Evolutionary conservation across 495 filamentous ascomycete species (phyloP), one percentile per base, ranked within the genome.

Genomic region (Aspergillus cavernicola): DNA sequence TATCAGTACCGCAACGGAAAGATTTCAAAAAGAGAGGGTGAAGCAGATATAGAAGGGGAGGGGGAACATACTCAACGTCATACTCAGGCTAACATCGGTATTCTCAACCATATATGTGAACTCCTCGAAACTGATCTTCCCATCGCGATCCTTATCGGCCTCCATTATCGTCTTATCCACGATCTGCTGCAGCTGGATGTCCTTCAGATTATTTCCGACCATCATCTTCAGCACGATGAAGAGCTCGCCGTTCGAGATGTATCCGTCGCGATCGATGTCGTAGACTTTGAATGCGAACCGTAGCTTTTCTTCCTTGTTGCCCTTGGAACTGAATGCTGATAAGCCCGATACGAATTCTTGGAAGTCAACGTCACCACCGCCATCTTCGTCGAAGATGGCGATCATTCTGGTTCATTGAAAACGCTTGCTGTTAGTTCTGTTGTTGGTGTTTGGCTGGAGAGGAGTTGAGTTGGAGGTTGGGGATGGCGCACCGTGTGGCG

Each of bases 161-260:
- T 99, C 93, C 93, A 97, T 97, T 66, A 99, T 99, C 46, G 93
- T 99, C 83, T 99, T 99, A 75, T 99, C 93, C 55, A 99, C 93
- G 43, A 81, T 81, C 69, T 81, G 93, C 73, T 99, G 93, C 71
- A 99, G 74, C 73, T 99, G 93, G 73, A 95, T 86, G 67, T 99
- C 95, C 81, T 99, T 99, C 65, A 99, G 74, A 73, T 99, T 99
- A 75, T 90, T 97, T 39, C 93, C 93, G 56, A 99, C 93, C 93
- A 99, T 99, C 93, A 99, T 99, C 85, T 99, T 99, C 58, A 99
- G 78, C 63, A 99, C 93, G 65, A 99, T 97, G 69, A 97, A 99
- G 37, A 99, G 79, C 76, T 99, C 93, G 55, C 93, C 93, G 72
- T 99, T 99, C 74, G 88, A 93, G 62, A 99, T 99, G 71, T 89